Conservation (phyloP, 345 rosid species). For the Triadica sebifera region DNA sequence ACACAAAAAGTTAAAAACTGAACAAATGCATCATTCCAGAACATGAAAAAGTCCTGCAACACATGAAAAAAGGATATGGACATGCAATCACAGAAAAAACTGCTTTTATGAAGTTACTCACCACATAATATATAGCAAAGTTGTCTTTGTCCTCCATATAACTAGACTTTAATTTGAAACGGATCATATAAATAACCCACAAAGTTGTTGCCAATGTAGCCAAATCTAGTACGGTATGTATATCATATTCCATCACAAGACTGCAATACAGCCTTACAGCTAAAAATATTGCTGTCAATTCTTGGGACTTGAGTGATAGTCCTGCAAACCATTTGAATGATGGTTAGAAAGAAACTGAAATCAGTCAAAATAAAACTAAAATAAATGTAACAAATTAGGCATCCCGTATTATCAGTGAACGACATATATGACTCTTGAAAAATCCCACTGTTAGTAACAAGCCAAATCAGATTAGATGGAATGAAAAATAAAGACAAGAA, state of each 20-base stretch:
- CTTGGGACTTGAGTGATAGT: conserved; percentile 89
- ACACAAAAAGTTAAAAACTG: neutral
- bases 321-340: conserved; percentile 51
- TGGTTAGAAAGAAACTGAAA: neutral
- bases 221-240: conserved; percentile 90
- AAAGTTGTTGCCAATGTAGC: conserved; percentile 92
- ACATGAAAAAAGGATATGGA: neutral
- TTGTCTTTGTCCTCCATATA: conserved; percentile 98
- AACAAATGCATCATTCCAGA: neutral
- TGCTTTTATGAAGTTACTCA: conserved; percentile 26
- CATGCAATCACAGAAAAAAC: neutral
- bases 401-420: neutral
- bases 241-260: conserved; percentile 98
- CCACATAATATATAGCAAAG: conserved; percentile 91
- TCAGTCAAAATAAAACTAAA: neutral
- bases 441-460: conserved; percentile 2
- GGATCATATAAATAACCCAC: conserved; percentile 99
- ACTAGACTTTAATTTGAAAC: conserved; percentile 81
- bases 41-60: neutral
- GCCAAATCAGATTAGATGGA: neutral
- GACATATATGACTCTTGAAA: neutral
- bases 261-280: conserved; percentile 94
- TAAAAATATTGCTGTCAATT: conserved; percentile 88
- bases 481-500: neutral
- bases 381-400: neutral